These are phyloP conservation scores for Naumovozyma castellii DNA, from an alignment of 805 yeast species.

Conservation along the genomic window DNA sequence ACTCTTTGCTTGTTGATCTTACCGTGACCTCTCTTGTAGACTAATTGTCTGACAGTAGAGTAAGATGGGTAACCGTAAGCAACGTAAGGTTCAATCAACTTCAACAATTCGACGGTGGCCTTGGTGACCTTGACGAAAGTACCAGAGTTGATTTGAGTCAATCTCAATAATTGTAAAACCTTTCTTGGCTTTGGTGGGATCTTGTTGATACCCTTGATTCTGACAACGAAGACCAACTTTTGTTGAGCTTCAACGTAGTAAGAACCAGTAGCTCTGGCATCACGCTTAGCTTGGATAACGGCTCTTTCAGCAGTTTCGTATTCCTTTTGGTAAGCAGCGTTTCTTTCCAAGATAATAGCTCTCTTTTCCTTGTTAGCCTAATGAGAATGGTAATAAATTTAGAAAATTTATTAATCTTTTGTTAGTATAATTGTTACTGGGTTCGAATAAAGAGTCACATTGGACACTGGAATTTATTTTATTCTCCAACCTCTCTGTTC, in stretches of 20 bases:
- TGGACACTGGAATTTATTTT: too few species aligned
- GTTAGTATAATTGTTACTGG: background rate
- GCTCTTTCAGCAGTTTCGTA: constrained; percentile 89
- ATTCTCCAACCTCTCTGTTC: background rate
- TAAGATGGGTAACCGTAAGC: constrained; percentile 96
- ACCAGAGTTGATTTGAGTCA: constrained; percentile 90
- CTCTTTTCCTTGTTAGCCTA: constrained; percentile 47
- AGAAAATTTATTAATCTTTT: background rate
- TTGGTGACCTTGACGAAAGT: constrained; percentile 91
- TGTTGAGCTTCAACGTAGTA: constrained; percentile 93
- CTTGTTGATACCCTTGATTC: constrained; percentile 99
- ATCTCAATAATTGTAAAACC: constrained; percentile 89
- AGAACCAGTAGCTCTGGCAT: constrained; percentile 88
- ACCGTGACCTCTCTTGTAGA: constrained; percentile 98
- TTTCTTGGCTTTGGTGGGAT: constrained; percentile 99
- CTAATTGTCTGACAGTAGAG: constrained; percentile 82
- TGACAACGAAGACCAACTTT: constrained; percentile 88
- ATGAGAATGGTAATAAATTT: background rate
- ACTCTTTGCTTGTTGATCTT: constrained; percentile 94
- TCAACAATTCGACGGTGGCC: constrained; percentile 88
- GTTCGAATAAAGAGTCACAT: background rate
- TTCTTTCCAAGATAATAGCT: constrained; percentile 80
- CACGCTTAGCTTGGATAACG: constrained; percentile 77
- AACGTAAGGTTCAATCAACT: constrained; percentile 91
- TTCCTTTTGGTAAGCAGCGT: constrained; percentile 93